Evolutionary conservation across 2,329 filamentous ascomycete genomes (phyloP).

Genomic region (Drechslerella stenobrocha): DNA sequence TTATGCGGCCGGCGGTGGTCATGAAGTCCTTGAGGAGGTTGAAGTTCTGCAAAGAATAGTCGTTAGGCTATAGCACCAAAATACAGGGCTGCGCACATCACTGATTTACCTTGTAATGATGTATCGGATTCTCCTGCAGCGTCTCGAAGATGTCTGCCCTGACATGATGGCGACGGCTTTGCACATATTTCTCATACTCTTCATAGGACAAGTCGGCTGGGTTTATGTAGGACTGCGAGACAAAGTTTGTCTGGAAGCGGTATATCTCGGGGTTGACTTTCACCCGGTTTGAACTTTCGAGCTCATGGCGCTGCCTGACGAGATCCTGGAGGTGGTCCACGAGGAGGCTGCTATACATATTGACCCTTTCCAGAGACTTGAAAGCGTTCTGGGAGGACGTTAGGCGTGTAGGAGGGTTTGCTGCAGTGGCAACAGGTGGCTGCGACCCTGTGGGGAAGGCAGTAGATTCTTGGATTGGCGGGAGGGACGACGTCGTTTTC

Average conservation of each 20-base stretch:
- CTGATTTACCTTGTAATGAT: slow-evolving; percentile 76
- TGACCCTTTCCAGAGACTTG: slow-evolving; percentile 9
- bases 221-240: slow-evolving; percentile 54
- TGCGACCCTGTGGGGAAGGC: too few relatives aligned
- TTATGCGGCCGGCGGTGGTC: slow-evolving; percentile 81
- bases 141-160: slow-evolving; percentile 24
- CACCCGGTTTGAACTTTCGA: slow-evolving; percentile 13
- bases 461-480: slow-evolving; percentile 1
- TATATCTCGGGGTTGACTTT: slow-evolving; percentile 27
- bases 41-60: slow-evolving; percentile 73
- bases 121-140: slow-evolving; percentile 68
- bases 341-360: slow-evolving; percentile 5
- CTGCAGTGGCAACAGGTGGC: too few relatives aligned
- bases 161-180: slow-evolving; percentile 61
- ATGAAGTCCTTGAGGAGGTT: slow-evolving; percentile 87
- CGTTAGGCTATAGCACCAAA: slow-evolving; percentile 8
- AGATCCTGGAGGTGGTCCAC: slow-evolving; percentile 12
- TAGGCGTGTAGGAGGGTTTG: too few relatives aligned
- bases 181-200: slow-evolving; percentile 75
- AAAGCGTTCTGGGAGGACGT: slow-evolving; percentile 13
- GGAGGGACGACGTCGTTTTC: background rate
- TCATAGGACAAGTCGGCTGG: slow-evolving; percentile 79
- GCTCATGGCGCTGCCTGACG: slow-evolving; percentile 1
- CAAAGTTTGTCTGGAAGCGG: slow-evolving; percentile 13
- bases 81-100: background rate